Conservation (phyloP, 2,329 filamentous ascomycete species). For the Colletotrichum camelliae region DNA sequence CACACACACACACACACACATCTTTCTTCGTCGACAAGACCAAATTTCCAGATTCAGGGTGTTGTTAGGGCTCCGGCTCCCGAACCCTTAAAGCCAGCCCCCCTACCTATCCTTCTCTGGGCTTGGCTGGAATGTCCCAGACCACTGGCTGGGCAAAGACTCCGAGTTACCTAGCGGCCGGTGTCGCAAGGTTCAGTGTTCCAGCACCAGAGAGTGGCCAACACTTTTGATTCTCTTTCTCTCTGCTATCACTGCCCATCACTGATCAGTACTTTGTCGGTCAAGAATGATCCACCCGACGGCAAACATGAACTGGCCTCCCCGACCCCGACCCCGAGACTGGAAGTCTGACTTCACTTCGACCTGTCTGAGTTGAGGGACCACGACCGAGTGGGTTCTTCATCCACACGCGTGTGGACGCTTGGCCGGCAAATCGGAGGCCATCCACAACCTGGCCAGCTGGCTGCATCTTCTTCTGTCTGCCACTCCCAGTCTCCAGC, state of each 20-base stretch:
- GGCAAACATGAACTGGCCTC: not conserved
- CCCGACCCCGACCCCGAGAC: not conserved
- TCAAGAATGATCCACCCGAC: not conserved
- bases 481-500: not conserved
- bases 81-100: conserved; percentile 9
- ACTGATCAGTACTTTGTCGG: not conserved
- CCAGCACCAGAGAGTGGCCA: not conserved
- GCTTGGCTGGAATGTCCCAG: not conserved
- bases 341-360: not conserved
- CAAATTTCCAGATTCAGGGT: conserved; percentile 7
- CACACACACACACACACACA: not conserved
- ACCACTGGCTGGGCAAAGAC: not conserved
- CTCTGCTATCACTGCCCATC: not conserved
- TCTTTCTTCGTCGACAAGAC: not conserved
- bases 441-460: not conserved
- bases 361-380: not conserved
- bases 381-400: not conserved
- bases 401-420: not conserved
- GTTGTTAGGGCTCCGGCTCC: conserved; percentile 14
- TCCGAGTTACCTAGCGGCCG: conserved; percentile 3
- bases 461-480: not conserved
- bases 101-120: not conserved
- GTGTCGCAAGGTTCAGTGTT: not conserved
- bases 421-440: conserved; percentile 2
- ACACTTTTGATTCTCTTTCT: not conserved